Evolutionary conservation across 495 filamentous ascomycete genomes (phyloP), one percentile per base, ranked within the genome.

Genomic region (Amorphotheca resinae): DNA sequence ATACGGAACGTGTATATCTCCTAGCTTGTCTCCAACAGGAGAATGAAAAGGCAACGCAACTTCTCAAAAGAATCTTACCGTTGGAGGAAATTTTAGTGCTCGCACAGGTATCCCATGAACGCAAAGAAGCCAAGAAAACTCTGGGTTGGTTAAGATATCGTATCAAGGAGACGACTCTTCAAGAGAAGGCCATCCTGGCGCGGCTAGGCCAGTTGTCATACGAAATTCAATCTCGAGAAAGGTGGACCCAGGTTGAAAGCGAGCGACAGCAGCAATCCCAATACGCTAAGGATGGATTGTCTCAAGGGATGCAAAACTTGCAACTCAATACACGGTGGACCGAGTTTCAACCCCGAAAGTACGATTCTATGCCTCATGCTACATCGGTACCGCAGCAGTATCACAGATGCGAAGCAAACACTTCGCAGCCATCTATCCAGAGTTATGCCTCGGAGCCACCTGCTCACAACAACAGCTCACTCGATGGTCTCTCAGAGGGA

Each of bases 171-270:
- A 59, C 50, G 0, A 59, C 54, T 0, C 45, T 61, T 37, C 61
- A 69, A 45, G 63, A 72, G 47, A 57, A 51, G 38, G 38, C 53
- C 15, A 60, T 67, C 15, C 45, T 67, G 30, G 33, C 52, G 4
- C 46, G 66, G 15, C 52, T 71, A 22, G 55, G 61, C n/a, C 65
- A 71, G 45, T 49, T 72, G 16, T 44, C 61, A 21, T 45, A 62
- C 16, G 66, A 72, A 44, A 59, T 66, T 9, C 58, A 59, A 47
- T 61, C 55, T 22, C 47, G 58, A 17, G 60, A 62, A 36, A 49
- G 61, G 31, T 64, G 57, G 58, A 41, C 41, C 35, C 55, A 50
- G 32, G 54, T 60, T 8, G 59, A 60, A 15, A 28, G 14, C 26
- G 51, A 57, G 22, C 23, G 39, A 17, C 21, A 30, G 23, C 33